Base-by-base conservation (phyloP, 192 early-diverging fungal genomes). In the Entomortierella beljakovae region DNA sequence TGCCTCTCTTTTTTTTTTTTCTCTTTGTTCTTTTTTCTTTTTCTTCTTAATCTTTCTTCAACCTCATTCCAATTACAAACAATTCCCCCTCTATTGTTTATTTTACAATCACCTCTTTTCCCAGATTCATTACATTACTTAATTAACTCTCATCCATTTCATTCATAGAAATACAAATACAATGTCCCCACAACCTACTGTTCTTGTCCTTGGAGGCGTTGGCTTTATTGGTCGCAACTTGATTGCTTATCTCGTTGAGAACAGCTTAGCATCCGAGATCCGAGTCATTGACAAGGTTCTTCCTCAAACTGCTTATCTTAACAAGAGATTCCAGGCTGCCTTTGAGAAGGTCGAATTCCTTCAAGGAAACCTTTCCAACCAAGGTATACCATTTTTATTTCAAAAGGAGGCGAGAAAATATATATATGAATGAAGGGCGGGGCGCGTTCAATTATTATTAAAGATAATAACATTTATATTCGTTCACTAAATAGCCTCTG, bases 191-290 rank as follows among this genome's bases (percentile, higher is more conserved):
- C 65, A 85, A 61, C 87, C 82, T 50, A 84, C 86, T 50, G 89
- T 95, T 43, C 88, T 95, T 33, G 82, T 94, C 35, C 90, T 94
- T 33, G 94, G 95, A 33, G 95, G 94, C 23, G 87, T 92, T 57
- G 94, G 94, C 35, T 95, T 96, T 68, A 89, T 96, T 49, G 94
- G 95, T 37, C 88, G 95, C 58, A 89, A 93, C 75, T 85, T 96
- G 49, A 88, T 94, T 35, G 60, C 86, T 53, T 88, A 91, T 63
- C 71, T 96, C 33, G 71, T 93, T 11, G 84, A 90, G 25, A 88
- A 93, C 68, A 75, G 91, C 38, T 80, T 94, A 20, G 91, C 88
- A 9, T 70, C 70, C 22, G 64, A 55, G 58, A 85, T 96, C 64
- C 80, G 94, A 23, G 94, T 94, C 43, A 92, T 88, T 20, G 94